Evolutionary conservation across 1,284 basidiomycete genomes (phyloP), one percentile per base, ranked within the genome.

Genomic region (Malassezia cuniculi): DNA sequence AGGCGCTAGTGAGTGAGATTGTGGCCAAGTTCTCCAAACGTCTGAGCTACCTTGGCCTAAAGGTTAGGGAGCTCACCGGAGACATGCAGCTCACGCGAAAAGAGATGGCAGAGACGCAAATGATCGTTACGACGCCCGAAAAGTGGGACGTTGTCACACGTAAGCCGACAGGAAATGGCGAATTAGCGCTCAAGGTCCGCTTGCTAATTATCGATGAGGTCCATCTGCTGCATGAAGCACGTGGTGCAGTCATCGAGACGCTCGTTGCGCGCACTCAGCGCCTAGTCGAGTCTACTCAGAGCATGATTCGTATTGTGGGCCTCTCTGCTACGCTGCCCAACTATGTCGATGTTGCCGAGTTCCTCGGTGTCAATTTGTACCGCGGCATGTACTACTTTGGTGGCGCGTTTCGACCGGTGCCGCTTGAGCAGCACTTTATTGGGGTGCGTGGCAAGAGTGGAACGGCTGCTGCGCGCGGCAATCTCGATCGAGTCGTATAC

Each of bases 91-190:
- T 99, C 66, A 90, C 93, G 2, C 81, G 83, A 61, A 76, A 79
- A 21, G 90, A 97, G 69, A 90, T 99, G 47, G 81, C 81, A 3
- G 81, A 85, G 67, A 99, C 93, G 11, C 93, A 97, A 64, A 83
- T 99, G 42, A 95, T 99, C 48, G 87, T 99, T 9, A 99, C 93
- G 0, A 99, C 93, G 1, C 93, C 93, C 0, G 93, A 99, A 67
- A 99, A 99, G 69, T 99, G 93, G 93, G 93, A 99, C 56, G 93
- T 99, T 0, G 93, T 97, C 1, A 99, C 93, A 6, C 75, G 93
- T 46, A 97, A 94, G 66, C 87, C 90, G 0, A 86, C 84, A 0
- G 89, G 90, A 6, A 89, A 95, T 69, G 89, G 89, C 10, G 89
- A 95, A 66, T 73, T 97, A 17, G 85, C 85, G 9, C 44, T 54